A percentile compares a stretch with the other conserved stretches of the same genome.
phyloP scores from a whole-genome alignment of 176 grass and related monocot species.

The Oryza glaberrima region DNA sequence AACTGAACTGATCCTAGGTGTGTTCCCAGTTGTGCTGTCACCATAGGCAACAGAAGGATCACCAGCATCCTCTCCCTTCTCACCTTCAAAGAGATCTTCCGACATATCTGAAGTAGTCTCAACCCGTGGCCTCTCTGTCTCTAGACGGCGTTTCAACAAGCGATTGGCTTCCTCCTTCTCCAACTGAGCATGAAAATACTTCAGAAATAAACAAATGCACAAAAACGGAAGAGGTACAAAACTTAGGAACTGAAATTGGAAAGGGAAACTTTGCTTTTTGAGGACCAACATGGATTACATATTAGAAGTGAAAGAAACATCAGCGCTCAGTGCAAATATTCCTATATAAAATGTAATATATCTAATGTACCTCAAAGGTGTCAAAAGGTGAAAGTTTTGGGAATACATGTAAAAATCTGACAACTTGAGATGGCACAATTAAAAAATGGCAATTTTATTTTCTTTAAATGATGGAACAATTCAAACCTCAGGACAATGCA shows the following conservation, averaged over 20 bases:
- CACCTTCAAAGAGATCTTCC: slow-evolving; percentile 87
- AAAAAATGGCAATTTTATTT: not conserved
- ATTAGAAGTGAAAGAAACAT: not conserved
- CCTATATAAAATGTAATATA: not conserved
- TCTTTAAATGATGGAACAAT: slow-evolving; percentile 13
- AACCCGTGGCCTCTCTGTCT: slow-evolving; percentile 52
- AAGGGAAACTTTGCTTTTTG: not conserved
- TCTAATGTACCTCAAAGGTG: not conserved
- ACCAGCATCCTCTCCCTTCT: slow-evolving; percentile 67
- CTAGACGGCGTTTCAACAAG: slow-evolving; percentile 58
- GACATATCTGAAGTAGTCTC: slow-evolving; percentile 84
- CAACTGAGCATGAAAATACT: slow-evolving; percentile 55
- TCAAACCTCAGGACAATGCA: slow-evolving; percentile 9
- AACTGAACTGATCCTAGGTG: slow-evolving; percentile 64
- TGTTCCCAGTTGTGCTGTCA: slow-evolving; percentile 60
- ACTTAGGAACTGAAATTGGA: slow-evolving; percentile 28
- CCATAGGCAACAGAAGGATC: slow-evolving; percentile 73
- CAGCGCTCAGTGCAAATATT: not conserved
- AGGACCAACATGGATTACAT: not conserved
- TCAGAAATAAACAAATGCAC: slow-evolving; percentile 30
- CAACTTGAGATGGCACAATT: not conserved
- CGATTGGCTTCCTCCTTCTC: slow-evolving; percentile 68
- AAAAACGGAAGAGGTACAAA: slow-evolving; percentile 24
- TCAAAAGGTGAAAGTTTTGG: slow-evolving; percentile 1
- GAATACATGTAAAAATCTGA: not conserved